phyloP scores from a whole-genome alignment of 2,329 filamentous ascomycete genomes.

The Alternaria atra region DNA sequence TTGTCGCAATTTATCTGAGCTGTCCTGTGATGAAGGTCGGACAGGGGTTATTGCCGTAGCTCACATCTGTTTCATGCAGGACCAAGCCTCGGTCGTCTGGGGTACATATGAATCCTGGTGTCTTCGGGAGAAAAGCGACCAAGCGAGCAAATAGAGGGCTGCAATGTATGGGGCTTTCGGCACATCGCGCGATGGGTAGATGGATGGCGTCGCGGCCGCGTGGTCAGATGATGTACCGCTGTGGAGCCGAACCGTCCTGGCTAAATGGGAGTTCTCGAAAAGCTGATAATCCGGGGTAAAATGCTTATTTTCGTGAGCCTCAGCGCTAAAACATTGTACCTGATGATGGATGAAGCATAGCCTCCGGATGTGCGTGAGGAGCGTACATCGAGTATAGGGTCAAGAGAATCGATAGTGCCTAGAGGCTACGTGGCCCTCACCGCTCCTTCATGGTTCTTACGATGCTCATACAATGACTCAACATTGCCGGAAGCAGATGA shows the following conservation, averaged over 20 bases:
- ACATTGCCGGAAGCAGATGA: not conserved
- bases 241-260: slow-evolving; percentile 23
- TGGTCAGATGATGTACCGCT: slow-evolving; percentile 19
- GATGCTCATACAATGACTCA: not conserved
- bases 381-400: slow-evolving; percentile 1
- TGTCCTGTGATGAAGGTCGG: slow-evolving; percentile 33
- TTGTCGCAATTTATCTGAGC: slow-evolving; percentile 39
- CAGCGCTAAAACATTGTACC: slow-evolving; percentile 4
- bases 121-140: slow-evolving; percentile 18
- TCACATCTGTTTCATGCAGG: slow-evolving; percentile 32
- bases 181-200: slow-evolving; percentile 14
- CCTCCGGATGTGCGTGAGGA: slow-evolving; percentile 12
- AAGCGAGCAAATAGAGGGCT: slow-evolving; percentile 33
- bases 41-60: slow-evolving; percentile 37
- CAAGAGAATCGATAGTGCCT: not conserved
- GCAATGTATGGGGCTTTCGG: slow-evolving; percentile 16
- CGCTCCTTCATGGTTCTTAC: not conserved
- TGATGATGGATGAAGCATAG: not conserved
- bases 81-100: slow-evolving; percentile 39
- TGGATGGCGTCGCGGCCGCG: slow-evolving; percentile 16
- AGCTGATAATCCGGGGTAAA: slow-evolving; percentile 21
- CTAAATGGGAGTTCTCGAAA: slow-evolving; percentile 31
- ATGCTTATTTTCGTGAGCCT: slow-evolving; percentile 16
- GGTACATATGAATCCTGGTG: slow-evolving; percentile 40
- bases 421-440: not conserved